Base-by-base conservation (phyloP, 177 flowering plant genomes). In the Vitis hybrid region DNA sequence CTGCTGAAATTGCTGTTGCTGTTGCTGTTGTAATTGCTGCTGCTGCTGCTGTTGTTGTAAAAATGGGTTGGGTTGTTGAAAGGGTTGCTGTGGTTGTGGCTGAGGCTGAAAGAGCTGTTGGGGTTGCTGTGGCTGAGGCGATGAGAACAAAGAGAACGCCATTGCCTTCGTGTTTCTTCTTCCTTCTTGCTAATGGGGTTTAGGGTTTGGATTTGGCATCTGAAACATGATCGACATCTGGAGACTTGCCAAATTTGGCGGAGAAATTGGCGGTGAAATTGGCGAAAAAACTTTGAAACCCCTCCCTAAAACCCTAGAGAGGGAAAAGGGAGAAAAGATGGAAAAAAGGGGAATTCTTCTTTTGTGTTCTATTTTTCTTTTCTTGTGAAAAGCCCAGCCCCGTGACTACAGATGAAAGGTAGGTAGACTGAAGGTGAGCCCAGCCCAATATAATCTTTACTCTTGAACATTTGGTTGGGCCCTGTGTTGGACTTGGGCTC, bases 31-130 rank as follows among this genome's bases (percentile, higher is more conserved):
- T 13, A 65, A 81, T 2, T 65, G 80, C 67, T 66, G 80, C 1
- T 56, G 71, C 14, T 70, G 22, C 22, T 21, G 81, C 56, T 77
- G 83, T 10, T 67, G 75, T 29, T 69, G 79, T 52, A 64, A 80
- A 59, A 78, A 72, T 0, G 72, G 72, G 33, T 31, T 65, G 68
- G 5, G 61, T 52, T 67, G 81, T 64, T 80, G 84, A 50, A 73
- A 71, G 11, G 71, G 75, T 33, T 69, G 81, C 65, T 77, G 87
- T 55, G 72, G 81, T 56, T 65, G 78, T 22, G 64, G 71, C 51
- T 81, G 87, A 26, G 78, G 72, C 60, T 81, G 88, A 71, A 84
- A 83, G 16, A 73, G 83, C 39, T 77, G 80, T 51, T 72, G 84
- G 62, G 60, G 74, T 19, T 75, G 86, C 64, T 78, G 89, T 10